Evolutionary conservation across 495 filamentous ascomycete species (phyloP).

Genomic region (Neurospora sp.): DNA sequence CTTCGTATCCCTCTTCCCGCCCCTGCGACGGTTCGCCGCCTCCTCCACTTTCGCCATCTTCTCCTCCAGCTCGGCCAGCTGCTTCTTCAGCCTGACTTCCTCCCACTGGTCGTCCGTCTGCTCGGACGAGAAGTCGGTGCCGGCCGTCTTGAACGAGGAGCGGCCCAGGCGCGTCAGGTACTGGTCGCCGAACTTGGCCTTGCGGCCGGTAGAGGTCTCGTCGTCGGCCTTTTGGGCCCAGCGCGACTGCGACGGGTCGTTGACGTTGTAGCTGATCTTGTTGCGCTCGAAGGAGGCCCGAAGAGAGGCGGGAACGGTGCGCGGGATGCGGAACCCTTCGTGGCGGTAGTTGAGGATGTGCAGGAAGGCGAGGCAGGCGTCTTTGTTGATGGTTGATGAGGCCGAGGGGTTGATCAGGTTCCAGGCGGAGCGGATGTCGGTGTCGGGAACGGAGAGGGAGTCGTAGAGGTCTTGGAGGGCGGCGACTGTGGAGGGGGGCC

Average conservation of each 20-base stretch:
- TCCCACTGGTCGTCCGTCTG: slow-evolving; percentile 82
- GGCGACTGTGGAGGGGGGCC: slow-evolving; percentile 43
- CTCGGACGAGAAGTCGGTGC: slow-evolving; percentile 67
- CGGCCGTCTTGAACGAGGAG: slow-evolving; percentile 65
- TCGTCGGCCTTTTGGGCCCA: slow-evolving; percentile 64
- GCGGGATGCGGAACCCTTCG: slow-evolving; percentile 88
- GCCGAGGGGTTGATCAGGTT: slow-evolving; percentile 91
- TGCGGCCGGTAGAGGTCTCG: slow-evolving; percentile 68
- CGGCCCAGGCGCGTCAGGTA: slow-evolving; percentile 81
- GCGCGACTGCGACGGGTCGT: slow-evolving; percentile 49
- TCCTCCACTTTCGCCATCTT: slow-evolving; percentile 70
- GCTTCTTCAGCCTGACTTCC: slow-evolving; percentile 86
- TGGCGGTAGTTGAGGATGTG: slow-evolving; percentile 93
- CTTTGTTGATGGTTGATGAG: slow-evolving; percentile 72
- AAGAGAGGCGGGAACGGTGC: slow-evolving; percentile 82
- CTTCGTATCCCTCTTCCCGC: slow-evolving; percentile 52
- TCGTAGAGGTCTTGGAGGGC: slow-evolving; percentile 77
- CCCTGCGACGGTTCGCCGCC: slow-evolving; percentile 44
- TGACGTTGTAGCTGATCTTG: slow-evolving; percentile 89
- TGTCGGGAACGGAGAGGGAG: slow-evolving; percentile 89
- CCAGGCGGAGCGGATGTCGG: slow-evolving; percentile 88
- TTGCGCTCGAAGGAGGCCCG: slow-evolving; percentile 87
- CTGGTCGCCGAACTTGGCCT: slow-evolving; percentile 93
- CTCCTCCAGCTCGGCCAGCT: slow-evolving; percentile 75
- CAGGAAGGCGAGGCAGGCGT: slow-evolving; percentile 85